Conservation (phyloP, 805 yeast species). For the Spathaspora boniae region DNA sequence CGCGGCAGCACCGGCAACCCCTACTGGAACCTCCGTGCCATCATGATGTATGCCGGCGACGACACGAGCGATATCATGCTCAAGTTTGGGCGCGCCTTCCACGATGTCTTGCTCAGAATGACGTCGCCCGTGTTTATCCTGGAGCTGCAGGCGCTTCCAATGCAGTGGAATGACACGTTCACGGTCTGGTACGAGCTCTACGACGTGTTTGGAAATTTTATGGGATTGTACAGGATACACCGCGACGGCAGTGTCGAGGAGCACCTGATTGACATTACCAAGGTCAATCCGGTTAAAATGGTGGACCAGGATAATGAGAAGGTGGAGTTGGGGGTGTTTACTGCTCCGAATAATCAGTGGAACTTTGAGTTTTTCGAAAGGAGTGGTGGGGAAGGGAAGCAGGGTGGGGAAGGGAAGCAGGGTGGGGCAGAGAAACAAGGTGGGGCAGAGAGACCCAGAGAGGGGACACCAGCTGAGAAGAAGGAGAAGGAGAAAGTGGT, state of each 20-base stretch:
- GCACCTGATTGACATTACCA: constrained; percentile 16
- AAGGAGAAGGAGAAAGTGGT: neutral
- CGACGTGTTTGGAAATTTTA: constrained; percentile 29
- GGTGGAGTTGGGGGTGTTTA: constrained; percentile 16
- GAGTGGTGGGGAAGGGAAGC: neutral
- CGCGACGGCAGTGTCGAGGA: constrained; percentile 18
- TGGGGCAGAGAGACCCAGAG: neutral
- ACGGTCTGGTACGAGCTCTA: constrained; percentile 36
- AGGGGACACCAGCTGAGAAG: neutral
- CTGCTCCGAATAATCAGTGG: constrained; percentile 24
- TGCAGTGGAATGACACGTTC: constrained; percentile 30
- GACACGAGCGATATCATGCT: constrained; percentile 12
- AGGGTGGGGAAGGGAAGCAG: neutral
- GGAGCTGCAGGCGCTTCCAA: constrained; percentile 7
- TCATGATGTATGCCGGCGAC: constrained; percentile 21
- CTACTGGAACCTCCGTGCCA: constrained; percentile 21
- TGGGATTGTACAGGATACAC: constrained; percentile 20
- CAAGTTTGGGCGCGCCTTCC: constrained; percentile 18
- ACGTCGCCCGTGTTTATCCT: constrained; percentile 21
- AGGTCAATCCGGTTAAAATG: constrained; percentile 30
- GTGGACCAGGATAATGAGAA: constrained; percentile 29
- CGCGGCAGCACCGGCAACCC: constrained; percentile 11
- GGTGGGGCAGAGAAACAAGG: neutral
- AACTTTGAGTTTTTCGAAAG: constrained; percentile 24
- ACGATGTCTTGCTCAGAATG: constrained; percentile 20